A percentile compares a stretch with the other conserved stretches of the same genome.
Conservation (phyloP, 768 basidiomycete species). For the Lentinula detonsa region DNA sequence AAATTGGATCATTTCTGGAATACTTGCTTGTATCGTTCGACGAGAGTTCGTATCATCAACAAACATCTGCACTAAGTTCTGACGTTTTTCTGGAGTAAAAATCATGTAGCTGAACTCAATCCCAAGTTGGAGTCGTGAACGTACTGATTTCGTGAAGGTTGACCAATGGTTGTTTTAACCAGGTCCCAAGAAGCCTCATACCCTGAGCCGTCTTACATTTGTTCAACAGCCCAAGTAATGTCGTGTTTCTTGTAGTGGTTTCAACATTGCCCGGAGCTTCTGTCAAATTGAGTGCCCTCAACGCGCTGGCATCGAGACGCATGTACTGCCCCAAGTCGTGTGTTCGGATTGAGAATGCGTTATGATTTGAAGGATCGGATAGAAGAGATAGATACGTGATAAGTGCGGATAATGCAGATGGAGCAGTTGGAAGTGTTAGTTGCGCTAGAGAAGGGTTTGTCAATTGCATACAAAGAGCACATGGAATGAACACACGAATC, state of each 20-base stretch:
- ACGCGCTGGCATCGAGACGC: slow-evolving; percentile 92
- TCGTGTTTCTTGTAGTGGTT: slow-evolving; percentile 72
- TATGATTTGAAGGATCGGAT: slow-evolving; percentile 71
- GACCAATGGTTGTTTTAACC: slow-evolving; percentile 94
- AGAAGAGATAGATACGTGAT: slow-evolving; percentile 78
- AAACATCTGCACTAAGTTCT: slow-evolving; percentile 83
- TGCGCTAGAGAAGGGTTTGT: slow-evolving; percentile 48
- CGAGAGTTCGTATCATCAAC: slow-evolving; percentile 73
- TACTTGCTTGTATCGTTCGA: slow-evolving; percentile 60
- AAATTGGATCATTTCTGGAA: not conserved
- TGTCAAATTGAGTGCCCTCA: slow-evolving; percentile 82
- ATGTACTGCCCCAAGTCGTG: slow-evolving; percentile 95
- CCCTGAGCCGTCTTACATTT: slow-evolving; percentile 97
- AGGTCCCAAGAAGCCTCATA: slow-evolving; percentile 76
- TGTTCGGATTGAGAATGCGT: slow-evolving; percentile 71
- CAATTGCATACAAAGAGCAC: not conserved
- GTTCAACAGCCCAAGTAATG: slow-evolving; percentile 84
- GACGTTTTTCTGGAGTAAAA: slow-evolving; percentile 60
- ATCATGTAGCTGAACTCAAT: not conserved
- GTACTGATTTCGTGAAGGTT: slow-evolving; percentile 89
- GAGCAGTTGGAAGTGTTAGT: slow-evolving; percentile 68
- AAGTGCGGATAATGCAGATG: slow-evolving; percentile 76
- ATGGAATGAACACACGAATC: slow-evolving; percentile 42
- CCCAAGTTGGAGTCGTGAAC: slow-evolving; percentile 17
- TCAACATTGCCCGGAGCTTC: slow-evolving; percentile 61